phyloP scores from a whole-genome alignment of 441 rosid genomes.

The Erodium trifolium region DNA sequence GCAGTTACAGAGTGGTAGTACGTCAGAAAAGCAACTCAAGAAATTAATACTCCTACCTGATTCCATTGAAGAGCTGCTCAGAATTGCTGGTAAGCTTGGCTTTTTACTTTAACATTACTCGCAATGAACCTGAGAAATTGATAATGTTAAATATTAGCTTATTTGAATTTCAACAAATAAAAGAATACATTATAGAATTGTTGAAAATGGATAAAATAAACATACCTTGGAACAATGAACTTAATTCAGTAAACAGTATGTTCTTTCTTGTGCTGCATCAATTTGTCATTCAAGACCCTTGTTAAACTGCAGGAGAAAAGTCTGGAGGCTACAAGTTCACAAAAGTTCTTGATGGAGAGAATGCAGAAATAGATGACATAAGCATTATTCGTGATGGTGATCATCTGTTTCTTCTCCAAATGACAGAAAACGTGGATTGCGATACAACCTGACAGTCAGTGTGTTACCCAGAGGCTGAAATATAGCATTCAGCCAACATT shows the following conservation, averaged over 20 bases:
- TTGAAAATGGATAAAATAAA: no score
- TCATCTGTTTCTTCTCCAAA: slow-evolving; percentile 63
- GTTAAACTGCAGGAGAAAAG: slow-evolving; percentile 68
- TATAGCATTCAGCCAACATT: slow-evolving; percentile 19
- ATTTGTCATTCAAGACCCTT: slow-evolving; percentile 31
- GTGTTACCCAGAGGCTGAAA: slow-evolving; percentile 8
- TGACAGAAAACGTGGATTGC: slow-evolving; percentile 26
- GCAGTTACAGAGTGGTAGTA: slow-evolving; percentile 32
- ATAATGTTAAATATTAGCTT: background rate
- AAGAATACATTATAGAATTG: background rate
- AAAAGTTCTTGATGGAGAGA: slow-evolving; percentile 49
- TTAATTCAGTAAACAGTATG: slow-evolving; percentile 6
- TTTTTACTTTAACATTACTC: slow-evolving; percentile 18
- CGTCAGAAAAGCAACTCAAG: slow-evolving; percentile 27
- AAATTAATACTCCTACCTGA: slow-evolving; percentile 73
- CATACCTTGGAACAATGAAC: background rate
- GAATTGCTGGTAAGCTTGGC: slow-evolving; percentile 60
- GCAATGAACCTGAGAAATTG: slow-evolving; percentile 22
- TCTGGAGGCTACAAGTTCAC: slow-evolving; percentile 51
- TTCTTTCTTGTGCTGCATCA: slow-evolving; percentile 22
- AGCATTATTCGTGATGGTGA: slow-evolving; percentile 86
- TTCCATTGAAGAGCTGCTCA: slow-evolving; percentile 70
- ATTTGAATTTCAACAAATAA: slow-evolving; percentile 5
- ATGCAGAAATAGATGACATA: slow-evolving; percentile 73
- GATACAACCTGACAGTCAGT: slow-evolving; percentile 20